Conservation (phyloP, 495 filamentous ascomycete species). For the Annulohypoxylon nitens region DNA sequence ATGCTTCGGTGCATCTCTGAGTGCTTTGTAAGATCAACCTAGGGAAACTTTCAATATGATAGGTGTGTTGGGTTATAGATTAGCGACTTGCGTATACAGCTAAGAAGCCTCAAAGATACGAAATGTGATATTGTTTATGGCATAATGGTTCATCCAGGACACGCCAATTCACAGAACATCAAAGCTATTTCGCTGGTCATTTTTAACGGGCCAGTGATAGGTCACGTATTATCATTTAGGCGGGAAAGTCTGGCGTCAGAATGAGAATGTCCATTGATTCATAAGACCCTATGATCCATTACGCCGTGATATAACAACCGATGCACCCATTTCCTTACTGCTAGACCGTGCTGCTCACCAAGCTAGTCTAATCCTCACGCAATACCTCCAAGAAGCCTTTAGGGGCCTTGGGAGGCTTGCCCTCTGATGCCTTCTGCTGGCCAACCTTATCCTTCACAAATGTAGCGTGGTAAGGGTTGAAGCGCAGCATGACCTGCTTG, state of each 20-base stretch:
- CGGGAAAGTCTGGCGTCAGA: conserved; percentile 47
- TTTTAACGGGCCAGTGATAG: neutral
- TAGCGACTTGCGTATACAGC: neutral
- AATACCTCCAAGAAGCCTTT: conserved; percentile 56
- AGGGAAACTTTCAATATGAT: too few relatives aligned
- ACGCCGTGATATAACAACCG: conserved; percentile 51
- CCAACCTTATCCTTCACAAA: conserved; percentile 78
- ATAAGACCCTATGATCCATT: conserved; percentile 52
- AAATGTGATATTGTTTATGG: too few relatives aligned
- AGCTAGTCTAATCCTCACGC: conserved; percentile 58
- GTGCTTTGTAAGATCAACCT: neutral
- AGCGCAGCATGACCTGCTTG: conserved; percentile 94
- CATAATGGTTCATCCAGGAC: neutral
- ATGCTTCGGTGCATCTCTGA: too few relatives aligned
- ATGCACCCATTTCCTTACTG: conserved; percentile 41
- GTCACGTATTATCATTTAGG: conserved; percentile 4
- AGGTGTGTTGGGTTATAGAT: too few relatives aligned
- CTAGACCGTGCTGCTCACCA: conserved; percentile 54
- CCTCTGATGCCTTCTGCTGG: conserved; percentile 55
- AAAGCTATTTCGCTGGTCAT: neutral
- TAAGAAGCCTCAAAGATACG: too few relatives aligned
- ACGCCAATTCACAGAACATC: neutral
- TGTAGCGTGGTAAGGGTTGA: conserved; percentile 94
- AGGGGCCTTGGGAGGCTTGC: conserved; percentile 54
- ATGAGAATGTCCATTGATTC: conserved; percentile 54